Percentiles rank a stretch among this genome's conserved stretches.
Evolutionary conservation across 495 filamentous ascomycete genomes (phyloP).

Genomic region (Achaetomiella virescens): DNA sequence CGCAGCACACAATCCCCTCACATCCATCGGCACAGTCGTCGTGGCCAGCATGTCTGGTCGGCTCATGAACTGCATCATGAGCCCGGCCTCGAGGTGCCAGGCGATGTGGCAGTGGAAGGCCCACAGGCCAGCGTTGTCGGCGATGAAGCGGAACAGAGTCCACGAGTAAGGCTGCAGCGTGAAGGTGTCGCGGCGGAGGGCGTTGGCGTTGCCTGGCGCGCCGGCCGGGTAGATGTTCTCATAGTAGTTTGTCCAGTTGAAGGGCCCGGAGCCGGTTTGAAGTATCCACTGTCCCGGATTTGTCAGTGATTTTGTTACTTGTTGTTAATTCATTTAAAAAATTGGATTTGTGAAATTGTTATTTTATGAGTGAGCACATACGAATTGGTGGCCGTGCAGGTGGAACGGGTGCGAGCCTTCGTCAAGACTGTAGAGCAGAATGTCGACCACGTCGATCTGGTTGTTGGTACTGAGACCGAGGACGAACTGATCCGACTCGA

Average conservation of each 20-base stretch:
- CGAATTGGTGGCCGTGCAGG: neutral
- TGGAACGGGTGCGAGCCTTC: neutral
- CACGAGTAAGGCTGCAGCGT: conserved; percentile 31
- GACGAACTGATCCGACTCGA: neutral
- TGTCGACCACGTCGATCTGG: neutral
- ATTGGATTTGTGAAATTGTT: no score
- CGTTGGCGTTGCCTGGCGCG: conserved; percentile 26
- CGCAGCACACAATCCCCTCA: no score
- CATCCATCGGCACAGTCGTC: no score
- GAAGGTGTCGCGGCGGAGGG: conserved; percentile 44
- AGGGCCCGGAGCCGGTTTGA: no score
- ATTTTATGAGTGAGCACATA: no score
- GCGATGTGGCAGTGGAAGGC: conserved; percentile 50
- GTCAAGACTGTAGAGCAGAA: neutral
- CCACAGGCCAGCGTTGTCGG: conserved; percentile 34
- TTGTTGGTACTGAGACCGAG: neutral
- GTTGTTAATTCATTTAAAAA: no score
- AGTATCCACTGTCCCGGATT: no score
- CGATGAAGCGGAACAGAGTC: conserved; percentile 38
- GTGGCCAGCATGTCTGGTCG: neutral
- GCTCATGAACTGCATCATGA: neutral
- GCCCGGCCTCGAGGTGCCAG: conserved; percentile 32
- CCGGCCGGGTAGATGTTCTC: no score
- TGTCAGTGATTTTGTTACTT: no score
- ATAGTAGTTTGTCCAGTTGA: no score